These are phyloP conservation scores for Lentinula sp. DNA, from an alignment of 768 basidiomycete species.

Conservation along the genomic window DNA sequence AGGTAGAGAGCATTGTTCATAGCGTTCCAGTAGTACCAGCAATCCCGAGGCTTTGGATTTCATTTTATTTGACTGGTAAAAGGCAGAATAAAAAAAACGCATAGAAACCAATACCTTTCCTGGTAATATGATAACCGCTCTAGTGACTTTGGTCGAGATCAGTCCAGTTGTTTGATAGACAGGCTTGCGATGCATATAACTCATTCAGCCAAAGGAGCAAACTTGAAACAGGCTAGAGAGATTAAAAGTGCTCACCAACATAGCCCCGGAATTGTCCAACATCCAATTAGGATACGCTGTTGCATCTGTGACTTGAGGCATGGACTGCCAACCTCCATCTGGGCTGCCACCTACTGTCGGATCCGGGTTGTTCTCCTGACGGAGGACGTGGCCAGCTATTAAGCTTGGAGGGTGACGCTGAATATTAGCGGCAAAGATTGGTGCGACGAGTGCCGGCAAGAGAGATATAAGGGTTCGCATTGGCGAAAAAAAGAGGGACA, in stretches of 20 bases:
- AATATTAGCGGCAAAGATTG: not conserved
- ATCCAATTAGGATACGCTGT: constrained; percentile 7
- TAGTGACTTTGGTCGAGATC: constrained; percentile 3
- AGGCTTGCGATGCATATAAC: not conserved
- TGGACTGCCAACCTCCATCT: constrained; percentile 2
- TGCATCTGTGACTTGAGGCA: constrained; percentile 3
- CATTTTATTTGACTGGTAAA: too few relatives aligned
- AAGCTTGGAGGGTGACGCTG: not conserved
- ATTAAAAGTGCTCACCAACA: not conserved
- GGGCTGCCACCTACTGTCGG: constrained; percentile 3
- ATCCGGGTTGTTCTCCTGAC: constrained; percentile 4
- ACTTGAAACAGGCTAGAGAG: not conserved
- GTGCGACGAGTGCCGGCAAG: not conserved
- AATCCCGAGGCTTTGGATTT: constrained; percentile 5
- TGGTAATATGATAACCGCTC: constrained; percentile 6
- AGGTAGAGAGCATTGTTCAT: constrained; percentile 6
- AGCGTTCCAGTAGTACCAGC: constrained; percentile 9
- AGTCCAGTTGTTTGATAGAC: constrained; percentile 7
- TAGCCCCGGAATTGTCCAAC: not conserved
- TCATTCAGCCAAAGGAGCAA: too few relatives aligned
- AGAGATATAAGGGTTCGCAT: not conserved
- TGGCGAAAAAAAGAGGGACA: not conserved
- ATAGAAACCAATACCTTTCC: not conserved
- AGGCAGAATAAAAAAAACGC: not conserved
- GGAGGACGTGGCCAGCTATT: not conserved